Conservation (phyloP, 768 basidiomycete species). For the Leccinum barrowsii region DNA sequence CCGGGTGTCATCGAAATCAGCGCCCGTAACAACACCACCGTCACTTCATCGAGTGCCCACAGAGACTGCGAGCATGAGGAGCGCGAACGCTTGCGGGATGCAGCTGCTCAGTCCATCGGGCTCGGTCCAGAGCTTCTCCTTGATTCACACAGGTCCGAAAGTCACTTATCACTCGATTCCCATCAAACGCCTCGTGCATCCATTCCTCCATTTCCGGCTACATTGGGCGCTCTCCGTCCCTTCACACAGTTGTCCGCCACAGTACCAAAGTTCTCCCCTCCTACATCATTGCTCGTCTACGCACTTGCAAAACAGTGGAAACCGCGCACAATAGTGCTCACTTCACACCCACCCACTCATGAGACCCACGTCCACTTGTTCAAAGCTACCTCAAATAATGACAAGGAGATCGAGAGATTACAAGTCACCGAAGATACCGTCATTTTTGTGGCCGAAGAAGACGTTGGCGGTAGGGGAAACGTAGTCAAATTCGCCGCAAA, state of each 20-base stretch:
- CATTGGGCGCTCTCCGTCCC: conserved; percentile 45
- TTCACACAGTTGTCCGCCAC: conserved; percentile 50
- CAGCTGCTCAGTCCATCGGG: conserved; percentile 75
- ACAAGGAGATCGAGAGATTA: conserved; percentile 69
- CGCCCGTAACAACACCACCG: conserved; percentile 33
- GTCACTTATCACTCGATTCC: conserved; percentile 13
- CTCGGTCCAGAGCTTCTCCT: conserved; percentile 53
- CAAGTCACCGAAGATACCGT: conserved; percentile 76
- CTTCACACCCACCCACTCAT: conserved; percentile 36
- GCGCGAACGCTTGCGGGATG: conserved; percentile 68
- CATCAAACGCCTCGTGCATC: conserved; percentile 10
- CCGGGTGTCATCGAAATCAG: conserved; percentile 75
- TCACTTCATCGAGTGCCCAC: conserved; percentile 17
- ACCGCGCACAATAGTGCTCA: conserved; percentile 56
- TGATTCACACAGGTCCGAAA: conserved; percentile 24
- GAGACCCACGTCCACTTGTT: conserved; percentile 68
- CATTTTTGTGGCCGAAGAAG: conserved; percentile 66
- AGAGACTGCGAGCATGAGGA: conserved; percentile 65
- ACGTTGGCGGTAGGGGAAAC: conserved; percentile 41
- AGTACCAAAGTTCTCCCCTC: conserved; percentile 66
- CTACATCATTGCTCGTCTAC: conserved; percentile 67
- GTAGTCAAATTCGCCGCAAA: conserved; percentile 69
- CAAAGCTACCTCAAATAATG: conserved; percentile 55
- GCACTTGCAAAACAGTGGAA: conserved; percentile 76
- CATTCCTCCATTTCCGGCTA: conserved; percentile 63